A percentile compares a stretch with the other conserved stretches of the same genome.
Conservation (phyloP, 31 red algal genomes). For the Odonthalia washingtoniensis region DNA sequence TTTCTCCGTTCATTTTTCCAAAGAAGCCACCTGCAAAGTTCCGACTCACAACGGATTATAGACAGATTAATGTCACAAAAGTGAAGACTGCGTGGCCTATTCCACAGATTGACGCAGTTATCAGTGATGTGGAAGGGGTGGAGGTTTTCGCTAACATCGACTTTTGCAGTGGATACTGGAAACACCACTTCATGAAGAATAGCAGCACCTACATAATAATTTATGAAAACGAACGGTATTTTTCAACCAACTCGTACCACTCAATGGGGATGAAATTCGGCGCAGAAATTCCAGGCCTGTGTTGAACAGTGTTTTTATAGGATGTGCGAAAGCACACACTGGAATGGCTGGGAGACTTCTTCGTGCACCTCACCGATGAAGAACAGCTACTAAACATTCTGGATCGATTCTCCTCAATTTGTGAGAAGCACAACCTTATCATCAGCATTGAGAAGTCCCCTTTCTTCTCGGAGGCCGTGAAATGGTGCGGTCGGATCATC, state of each 20-base stretch:
- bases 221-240: neutral
- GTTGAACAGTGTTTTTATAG: neutral
- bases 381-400: neutral
- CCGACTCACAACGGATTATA: neutral
- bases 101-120: neutral
- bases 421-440: neutral
- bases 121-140: neutral
- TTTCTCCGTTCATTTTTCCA: slow-evolving; percentile 16
- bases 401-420: neutral
- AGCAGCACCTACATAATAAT: neutral
- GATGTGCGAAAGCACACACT: neutral
- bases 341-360: slow-evolving; percentile 35
- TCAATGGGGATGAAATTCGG: neutral
- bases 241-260: neutral
- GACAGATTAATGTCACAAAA: neutral
- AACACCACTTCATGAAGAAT: neutral
- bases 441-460: neutral
- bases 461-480: no score
- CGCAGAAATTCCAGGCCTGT: neutral
- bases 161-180: neutral
- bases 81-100: neutral
- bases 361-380: neutral
- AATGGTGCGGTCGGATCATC: slow-evolving; percentile 36
- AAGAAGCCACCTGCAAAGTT: neutral
- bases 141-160: neutral